A percentile compares a stretch with the other conserved stretches of the same genome.
phyloP scores from a whole-genome alignment of 208 protist genomes.

The Tritrichomonas foetus region DNA sequence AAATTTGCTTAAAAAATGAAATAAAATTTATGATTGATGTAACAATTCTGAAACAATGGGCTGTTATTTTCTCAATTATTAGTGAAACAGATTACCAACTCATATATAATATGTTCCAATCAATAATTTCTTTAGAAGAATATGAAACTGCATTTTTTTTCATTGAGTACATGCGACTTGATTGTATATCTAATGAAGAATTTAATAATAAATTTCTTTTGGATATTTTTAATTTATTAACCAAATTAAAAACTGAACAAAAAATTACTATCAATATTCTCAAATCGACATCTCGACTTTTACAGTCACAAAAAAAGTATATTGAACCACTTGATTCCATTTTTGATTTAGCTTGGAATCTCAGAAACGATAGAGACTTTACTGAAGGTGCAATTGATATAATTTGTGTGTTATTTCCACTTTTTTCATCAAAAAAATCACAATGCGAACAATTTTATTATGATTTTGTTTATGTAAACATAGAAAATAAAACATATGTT shows the following conservation, averaged over 20 bases:
- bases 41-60: neutral
- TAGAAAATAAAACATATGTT: neutral
- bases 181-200: neutral
- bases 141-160: neutral
- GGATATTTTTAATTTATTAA: neutral
- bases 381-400: neutral
- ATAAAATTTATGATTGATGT: too few relatives aligned
- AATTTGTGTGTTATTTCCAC: neutral
- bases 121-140: neutral
- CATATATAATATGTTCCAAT: neutral
- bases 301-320: neutral
- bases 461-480: neutral
- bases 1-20: too few relatives aligned
- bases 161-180: neutral
- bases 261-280: neutral
- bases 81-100: neutral
- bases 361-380: neutral
- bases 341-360: neutral
- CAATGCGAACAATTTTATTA: neutral
- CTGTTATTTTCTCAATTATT: neutral
- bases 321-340: neutral
- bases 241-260: neutral
- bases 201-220: neutral
- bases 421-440: neutral
- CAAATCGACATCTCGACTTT: neutral